phyloP scores from a whole-genome alignment of 2,329 filamentous ascomycete species.

The Aspergillus neotritici region DNA sequence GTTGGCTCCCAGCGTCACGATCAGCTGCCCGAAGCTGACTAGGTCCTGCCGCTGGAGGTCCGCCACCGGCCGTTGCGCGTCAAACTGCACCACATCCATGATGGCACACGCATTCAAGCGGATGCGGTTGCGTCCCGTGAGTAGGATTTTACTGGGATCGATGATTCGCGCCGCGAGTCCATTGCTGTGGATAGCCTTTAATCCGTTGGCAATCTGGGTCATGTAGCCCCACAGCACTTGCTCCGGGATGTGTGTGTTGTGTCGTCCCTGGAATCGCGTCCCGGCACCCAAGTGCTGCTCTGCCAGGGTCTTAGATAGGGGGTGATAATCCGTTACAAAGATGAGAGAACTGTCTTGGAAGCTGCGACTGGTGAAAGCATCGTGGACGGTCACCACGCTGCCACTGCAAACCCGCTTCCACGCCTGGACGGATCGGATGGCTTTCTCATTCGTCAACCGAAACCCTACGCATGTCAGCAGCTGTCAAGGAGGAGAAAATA shows the following conservation, averaged over 20 bases:
- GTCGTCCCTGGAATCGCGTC: slow-evolving; percentile 39
- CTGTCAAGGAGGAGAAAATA: neutral
- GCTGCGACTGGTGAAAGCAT: slow-evolving; percentile 86
- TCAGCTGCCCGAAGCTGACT: slow-evolving; percentile 72
- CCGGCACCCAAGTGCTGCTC: slow-evolving; percentile 61
- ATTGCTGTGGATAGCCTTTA: slow-evolving; percentile 76
- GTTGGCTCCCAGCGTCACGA: slow-evolving; percentile 75
- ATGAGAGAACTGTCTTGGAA: slow-evolving; percentile 95
- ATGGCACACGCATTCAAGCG: slow-evolving; percentile 83
- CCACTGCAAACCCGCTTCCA: slow-evolving; percentile 84
- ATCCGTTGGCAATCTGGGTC: slow-evolving; percentile 79
- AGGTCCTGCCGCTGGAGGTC: slow-evolving; percentile 88
- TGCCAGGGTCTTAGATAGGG: slow-evolving; percentile 79
- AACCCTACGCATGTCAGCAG: slow-evolving; percentile 52
- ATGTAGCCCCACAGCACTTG: slow-evolving; percentile 84
- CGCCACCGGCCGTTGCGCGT: slow-evolving; percentile 59
- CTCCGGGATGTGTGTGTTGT: slow-evolving; percentile 57
- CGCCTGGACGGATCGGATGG: slow-evolving; percentile 76
- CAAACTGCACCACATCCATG: slow-evolving; percentile 81
- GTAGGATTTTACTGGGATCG: slow-evolving; percentile 78
- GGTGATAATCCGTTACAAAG: slow-evolving; percentile 89
- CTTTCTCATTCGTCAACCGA: slow-evolving; percentile 79
- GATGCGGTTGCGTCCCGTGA: slow-evolving; percentile 86
- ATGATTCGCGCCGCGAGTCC: slow-evolving; percentile 81
- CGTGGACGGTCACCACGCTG: slow-evolving; percentile 77